Evolutionary conservation across 2,329 filamentous ascomycete species (phyloP).

Genomic region (Microthyrium microscopicum): DNA sequence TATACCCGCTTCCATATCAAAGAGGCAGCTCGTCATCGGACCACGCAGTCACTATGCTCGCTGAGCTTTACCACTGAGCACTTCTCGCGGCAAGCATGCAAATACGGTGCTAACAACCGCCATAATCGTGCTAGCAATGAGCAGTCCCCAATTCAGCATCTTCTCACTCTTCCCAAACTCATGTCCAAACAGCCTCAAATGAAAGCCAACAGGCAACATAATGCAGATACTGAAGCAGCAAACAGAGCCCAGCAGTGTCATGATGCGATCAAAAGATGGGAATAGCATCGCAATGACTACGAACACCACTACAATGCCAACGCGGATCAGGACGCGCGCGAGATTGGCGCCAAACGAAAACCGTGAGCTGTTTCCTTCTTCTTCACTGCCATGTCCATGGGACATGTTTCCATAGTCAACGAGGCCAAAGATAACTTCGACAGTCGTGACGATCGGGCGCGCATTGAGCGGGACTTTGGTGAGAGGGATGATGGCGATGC

Average conservation of each 20-base stretch:
- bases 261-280: conserved; percentile 76
- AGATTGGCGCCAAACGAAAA: conserved; percentile 37
- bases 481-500: conserved; percentile 81
- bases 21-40: too few species aligned
- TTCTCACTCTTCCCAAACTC: conserved; percentile 51
- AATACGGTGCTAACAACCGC: conserved; percentile 68
- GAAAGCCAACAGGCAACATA: conserved; percentile 75
- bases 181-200: conserved; percentile 71
- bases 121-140: conserved; percentile 51
- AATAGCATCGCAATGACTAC: conserved; percentile 57
- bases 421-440: conserved; percentile 66
- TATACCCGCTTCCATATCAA: too few species aligned
- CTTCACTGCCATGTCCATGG: conserved; percentile 30
- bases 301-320: conserved; percentile 53
- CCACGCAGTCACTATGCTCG: too few species aligned
- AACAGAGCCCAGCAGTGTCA: conserved; percentile 77
- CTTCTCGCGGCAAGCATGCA: conserved; percentile 69
- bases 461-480: conserved; percentile 82
- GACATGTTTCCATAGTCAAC: conserved; percentile 40
- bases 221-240: conserved; percentile 91
- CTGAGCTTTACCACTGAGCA: conserved; percentile 42
- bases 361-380: conserved; percentile 38
- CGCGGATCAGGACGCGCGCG: conserved; percentile 43
- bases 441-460: conserved; percentile 70
- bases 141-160: conserved; percentile 48